Conservation (phyloP, 2,329 filamentous ascomycete species). For the Ophiostoma quercus region DNA sequence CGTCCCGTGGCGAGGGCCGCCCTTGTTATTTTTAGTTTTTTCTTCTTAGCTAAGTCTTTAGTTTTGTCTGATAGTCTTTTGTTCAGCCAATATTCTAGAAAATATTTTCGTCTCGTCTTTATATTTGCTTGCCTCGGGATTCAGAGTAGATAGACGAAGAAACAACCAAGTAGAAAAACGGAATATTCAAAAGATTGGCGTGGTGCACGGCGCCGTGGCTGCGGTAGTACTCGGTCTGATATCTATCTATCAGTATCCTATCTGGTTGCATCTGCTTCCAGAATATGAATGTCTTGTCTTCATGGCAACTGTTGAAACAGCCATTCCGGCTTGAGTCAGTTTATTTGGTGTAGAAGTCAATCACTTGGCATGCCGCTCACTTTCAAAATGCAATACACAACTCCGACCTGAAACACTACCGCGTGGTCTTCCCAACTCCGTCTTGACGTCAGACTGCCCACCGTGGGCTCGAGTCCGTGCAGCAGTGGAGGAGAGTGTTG, state of each 20-base stretch:
- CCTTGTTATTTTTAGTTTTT: slow-evolving; percentile 9
- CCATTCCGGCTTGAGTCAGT: neutral
- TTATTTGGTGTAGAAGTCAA: no score
- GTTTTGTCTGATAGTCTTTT: neutral
- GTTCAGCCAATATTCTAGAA: no score
- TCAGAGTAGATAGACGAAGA: neutral
- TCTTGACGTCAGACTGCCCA: neutral
- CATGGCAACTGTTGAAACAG: neutral
- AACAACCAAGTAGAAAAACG: neutral
- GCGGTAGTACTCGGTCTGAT: neutral
- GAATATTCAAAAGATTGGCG: neutral
- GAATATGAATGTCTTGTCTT: neutral
- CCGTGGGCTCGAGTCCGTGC: neutral
- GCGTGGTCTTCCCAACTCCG: neutral
- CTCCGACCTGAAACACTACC: neutral
- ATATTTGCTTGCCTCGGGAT: no score
- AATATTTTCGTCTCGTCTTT: no score
- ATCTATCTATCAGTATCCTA: neutral
- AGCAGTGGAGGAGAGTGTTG: neutral
- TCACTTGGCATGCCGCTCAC: neutral
- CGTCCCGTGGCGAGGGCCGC: slow-evolving; percentile 13
- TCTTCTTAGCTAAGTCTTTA: neutral
- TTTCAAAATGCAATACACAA: neutral
- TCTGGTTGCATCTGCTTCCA: neutral
- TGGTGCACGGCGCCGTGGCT: neutral